Conservation (phyloP, 2,329 filamentous ascomycete genomes). For the Colletotrichum spaethianum region DNA sequence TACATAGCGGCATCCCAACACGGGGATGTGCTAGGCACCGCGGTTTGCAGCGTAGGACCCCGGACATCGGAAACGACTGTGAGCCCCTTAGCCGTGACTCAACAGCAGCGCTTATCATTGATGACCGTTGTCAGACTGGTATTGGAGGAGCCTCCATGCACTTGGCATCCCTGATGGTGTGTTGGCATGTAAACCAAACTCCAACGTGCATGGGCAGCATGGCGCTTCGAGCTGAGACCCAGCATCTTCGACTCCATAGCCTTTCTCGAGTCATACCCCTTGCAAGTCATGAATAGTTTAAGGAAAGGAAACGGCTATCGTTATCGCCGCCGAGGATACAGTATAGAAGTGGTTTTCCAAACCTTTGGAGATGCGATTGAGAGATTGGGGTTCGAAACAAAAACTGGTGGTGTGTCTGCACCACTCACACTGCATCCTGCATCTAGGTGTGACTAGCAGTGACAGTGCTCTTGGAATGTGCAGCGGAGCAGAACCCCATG, state of each 20-base stretch:
- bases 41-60: not conserved
- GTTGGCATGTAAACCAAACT: not conserved
- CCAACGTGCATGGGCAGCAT: not conserved
- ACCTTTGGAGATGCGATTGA: no score
- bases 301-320: not conserved
- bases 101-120: not conserved
- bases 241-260: not conserved
- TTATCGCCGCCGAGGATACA: not conserved
- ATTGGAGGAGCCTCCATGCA: not conserved
- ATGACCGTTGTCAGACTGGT: not conserved
- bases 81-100: not conserved
- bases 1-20: not conserved
- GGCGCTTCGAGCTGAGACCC: not conserved
- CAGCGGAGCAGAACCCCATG: not conserved
- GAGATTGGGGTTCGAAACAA: no score
- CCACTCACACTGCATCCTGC: not conserved
- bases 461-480: no score
- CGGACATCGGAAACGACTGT: not conserved
- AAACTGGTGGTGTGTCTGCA: not conserved
- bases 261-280: not conserved
- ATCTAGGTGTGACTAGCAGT: not conserved
- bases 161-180: constrained; percentile 4
- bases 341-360: not conserved
- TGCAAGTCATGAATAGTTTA: not conserved
- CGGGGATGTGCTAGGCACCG: not conserved